These are phyloP conservation scores for Thelonectria olida DNA, from an alignment of 2,329 filamentous ascomycete genomes.

Conservation along the genomic window DNA sequence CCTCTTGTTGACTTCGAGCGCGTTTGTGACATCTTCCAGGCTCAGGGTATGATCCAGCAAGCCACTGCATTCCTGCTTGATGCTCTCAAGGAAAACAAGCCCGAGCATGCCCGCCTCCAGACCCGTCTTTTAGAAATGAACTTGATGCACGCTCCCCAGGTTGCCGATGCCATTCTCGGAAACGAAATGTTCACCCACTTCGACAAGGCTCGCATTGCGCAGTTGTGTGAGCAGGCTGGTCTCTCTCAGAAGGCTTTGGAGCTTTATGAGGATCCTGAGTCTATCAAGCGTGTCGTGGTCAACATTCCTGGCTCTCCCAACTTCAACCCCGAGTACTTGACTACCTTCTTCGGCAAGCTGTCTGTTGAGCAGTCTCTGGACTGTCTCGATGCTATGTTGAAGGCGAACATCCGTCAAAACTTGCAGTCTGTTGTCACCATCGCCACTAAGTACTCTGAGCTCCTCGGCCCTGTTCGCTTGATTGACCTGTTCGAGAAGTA, in stretches of 20 bases:
- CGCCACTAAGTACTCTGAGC: conserved; percentile 96
- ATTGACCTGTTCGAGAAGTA: conserved; percentile 98
- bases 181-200: conserved; percentile 99
- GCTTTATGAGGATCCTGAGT: conserved; percentile 89
- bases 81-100: conserved; percentile 92
- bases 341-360: conserved; percentile 91
- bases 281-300: conserved; percentile 89
- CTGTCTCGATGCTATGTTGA: conserved; percentile 95
- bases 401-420: conserved; percentile 96
- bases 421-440: conserved; percentile 94
- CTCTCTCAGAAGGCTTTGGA: conserved; percentile 88
- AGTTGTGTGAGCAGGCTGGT: conserved; percentile 92
- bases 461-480: conserved; percentile 85
- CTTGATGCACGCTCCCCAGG: conserved; percentile 92
- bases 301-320: conserved; percentile 85
- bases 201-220: conserved; percentile 87
- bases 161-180: conserved; percentile 95
- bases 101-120: conserved; percentile 92
- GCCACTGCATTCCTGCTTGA: conserved; percentile 98
- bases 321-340: conserved; percentile 90
- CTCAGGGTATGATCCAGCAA: conserved; percentile 96
- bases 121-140: conserved; percentile 98
- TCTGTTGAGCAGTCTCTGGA: conserved; percentile 96
- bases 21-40: conserved; percentile 97
- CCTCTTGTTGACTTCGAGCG: conserved; percentile 92